Conservation (phyloP, 2,329 filamentous ascomycete species). For the Colletotrichum tropicale region DNA sequence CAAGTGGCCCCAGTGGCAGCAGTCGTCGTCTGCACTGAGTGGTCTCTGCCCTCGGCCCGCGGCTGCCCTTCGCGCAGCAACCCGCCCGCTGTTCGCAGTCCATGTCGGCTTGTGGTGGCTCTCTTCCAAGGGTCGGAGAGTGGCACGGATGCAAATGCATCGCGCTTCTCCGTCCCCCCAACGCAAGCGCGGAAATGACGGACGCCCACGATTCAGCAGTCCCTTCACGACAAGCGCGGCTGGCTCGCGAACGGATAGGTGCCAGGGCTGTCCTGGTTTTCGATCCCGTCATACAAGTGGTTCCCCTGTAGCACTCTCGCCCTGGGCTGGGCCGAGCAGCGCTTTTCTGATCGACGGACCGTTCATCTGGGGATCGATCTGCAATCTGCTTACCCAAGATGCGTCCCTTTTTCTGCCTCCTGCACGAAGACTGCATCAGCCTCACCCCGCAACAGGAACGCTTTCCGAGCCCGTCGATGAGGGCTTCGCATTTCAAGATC, state of each 20-base stretch:
- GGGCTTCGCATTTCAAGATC: background rate
- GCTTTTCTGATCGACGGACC: conserved; percentile 12
- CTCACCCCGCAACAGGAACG: conserved; percentile 12
- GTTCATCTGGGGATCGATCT: conserved; percentile 17
- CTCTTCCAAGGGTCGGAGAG: background rate
- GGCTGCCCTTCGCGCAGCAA: background rate
- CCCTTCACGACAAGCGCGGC: conserved; percentile 11
- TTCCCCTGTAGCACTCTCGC: conserved; percentile 1
- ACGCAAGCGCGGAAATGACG: conserved; percentile 16
- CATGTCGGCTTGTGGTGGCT: background rate
- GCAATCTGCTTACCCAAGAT: conserved; percentile 8
- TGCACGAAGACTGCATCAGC: background rate
- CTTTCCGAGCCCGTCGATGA: background rate
- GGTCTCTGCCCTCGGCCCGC: background rate
- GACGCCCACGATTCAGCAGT: background rate
- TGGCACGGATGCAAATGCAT: background rate
- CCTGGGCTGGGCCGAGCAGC: background rate
- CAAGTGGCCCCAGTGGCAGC: background rate
- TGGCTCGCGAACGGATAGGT: background rate
- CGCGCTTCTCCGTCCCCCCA: conserved; percentile 9
- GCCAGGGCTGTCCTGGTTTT: background rate
- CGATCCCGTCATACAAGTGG: conserved; percentile 6
- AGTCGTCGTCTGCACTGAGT: background rate
- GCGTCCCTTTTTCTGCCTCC: background rate
- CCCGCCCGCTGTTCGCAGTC: background rate